Evolutionary conservation across 164 flowering plant species (phyloP), one percentile per base, ranked within the genome.

Genomic region (Litsea cubeba): DNA sequence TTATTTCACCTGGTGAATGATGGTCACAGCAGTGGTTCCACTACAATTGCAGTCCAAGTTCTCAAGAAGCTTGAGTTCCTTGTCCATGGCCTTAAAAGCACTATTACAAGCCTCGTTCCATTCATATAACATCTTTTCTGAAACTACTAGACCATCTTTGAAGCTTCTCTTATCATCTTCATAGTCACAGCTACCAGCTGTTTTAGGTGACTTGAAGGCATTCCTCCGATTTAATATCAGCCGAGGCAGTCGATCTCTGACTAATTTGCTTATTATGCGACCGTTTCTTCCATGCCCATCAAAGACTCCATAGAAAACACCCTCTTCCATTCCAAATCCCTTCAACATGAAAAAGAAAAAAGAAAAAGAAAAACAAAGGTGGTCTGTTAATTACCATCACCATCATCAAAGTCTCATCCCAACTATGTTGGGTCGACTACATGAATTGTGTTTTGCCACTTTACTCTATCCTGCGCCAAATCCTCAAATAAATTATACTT

Each of bases 251-350:
- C 80, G 77, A 65, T 87, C 83, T 68, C 87, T 87, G 73, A 89
- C 98, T 7, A 88, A 35, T 70, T 81, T 82, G 86, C 98, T 94
- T 74, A 86, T 90, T 62, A 81, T n/a, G 65, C 89, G 95, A 3
- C 98, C 98, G 79, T 88, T 82, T 75, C 46, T 71, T 50, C 98
- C 98, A 83, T 94, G 98, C 51, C 97, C 97, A 81, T 92, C 98
- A 79, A 91, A 93, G 5, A 93, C 97, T 74, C 88, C 98, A 76
- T 89, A 84, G 2, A 91, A 84, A 1, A 71, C 80, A 80, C 91
- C 90, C 69, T 79, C 87, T 80, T 82, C 85, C 35, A 5, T 54
- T 70, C 89, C 93, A 84, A 76, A 93, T 2, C 88, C 95, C 98
- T 93, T 76, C 22, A 71, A 74, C 17, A 65, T 5, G 25, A 18